Evolutionary conservation across 129 eudicot genomes (phyloP).

Genomic region (Ambrosia trifida): DNA sequence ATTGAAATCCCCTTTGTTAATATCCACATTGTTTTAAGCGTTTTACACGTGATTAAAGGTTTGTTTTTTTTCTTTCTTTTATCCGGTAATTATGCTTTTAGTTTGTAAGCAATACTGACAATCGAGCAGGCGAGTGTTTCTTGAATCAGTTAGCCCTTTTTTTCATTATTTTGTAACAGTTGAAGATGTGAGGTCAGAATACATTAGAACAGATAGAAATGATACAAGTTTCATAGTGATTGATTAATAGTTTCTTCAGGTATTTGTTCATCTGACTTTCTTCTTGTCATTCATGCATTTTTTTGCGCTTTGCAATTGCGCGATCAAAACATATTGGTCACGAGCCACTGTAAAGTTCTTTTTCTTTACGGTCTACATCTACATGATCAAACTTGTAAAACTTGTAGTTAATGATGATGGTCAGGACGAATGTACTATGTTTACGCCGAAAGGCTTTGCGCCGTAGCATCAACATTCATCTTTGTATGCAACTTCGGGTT

Average conservation of each 20-base stretch:
- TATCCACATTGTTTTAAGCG: slow-evolving; percentile 28
- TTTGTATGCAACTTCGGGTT: too few relatives aligned
- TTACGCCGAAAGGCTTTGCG: too few relatives aligned
- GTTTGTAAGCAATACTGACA: slow-evolving; percentile 39
- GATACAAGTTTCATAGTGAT: slow-evolving; percentile 28
- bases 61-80: slow-evolving; percentile 17
- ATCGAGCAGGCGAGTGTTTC: slow-evolving; percentile 17
- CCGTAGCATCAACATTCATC: too few relatives aligned
- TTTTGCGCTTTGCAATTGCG: background rate
- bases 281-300: slow-evolving; percentile 5
- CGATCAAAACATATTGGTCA: too few relatives aligned
- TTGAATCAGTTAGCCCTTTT: slow-evolving; percentile 14
- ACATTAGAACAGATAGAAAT: slow-evolving; percentile 22
- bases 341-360: too few relatives aligned
- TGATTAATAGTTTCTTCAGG: slow-evolving; percentile 22
- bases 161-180: slow-evolving; percentile 20
- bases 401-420: too few relatives aligned
- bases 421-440: too few relatives aligned
- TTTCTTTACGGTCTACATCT: too few relatives aligned
- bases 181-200: slow-evolving; percentile 21
- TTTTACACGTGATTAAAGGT: slow-evolving; percentile 23
- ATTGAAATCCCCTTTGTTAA: slow-evolving; percentile 48
- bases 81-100: slow-evolving; percentile 26
- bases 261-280: slow-evolving; percentile 11
- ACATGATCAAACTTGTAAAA: too few relatives aligned